A percentile compares a stretch with the other conserved stretches of the same genome.
Conservation (phyloP, 176 grass and related monocot species). For the Zizania latifolia region DNA sequence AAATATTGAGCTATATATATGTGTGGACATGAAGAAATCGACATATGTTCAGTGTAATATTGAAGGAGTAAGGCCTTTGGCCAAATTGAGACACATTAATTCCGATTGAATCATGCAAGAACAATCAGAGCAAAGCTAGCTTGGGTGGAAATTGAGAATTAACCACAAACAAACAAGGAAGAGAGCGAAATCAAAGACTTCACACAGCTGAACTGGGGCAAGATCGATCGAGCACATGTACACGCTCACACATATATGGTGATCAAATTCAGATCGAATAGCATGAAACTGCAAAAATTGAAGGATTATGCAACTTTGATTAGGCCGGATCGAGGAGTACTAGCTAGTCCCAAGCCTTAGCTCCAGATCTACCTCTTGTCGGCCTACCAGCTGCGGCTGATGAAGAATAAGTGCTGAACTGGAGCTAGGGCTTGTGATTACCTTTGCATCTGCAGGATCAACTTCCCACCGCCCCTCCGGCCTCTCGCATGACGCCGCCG, state of each 20-base stretch:
- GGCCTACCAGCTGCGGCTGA: slow-evolving; percentile 20
- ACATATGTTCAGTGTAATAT: background rate
- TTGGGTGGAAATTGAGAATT: slow-evolving; percentile 10
- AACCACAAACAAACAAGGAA: background rate
- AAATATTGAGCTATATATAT: background rate
- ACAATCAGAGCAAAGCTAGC: background rate
- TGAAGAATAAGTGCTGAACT: background rate
- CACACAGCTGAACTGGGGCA: background rate
- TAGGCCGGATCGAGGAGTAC: slow-evolving; percentile 4
- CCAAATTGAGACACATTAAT: background rate
- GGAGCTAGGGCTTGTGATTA: slow-evolving; percentile 37
- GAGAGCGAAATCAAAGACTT: background rate
- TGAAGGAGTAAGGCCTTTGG: slow-evolving; percentile 18
- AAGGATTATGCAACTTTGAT: slow-evolving; percentile 10
- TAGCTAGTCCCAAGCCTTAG: slow-evolving; percentile 45
- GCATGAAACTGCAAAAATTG: slow-evolving; percentile 3
- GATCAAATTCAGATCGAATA: background rate
- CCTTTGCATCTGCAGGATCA: slow-evolving; percentile 34
- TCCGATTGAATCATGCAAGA: slow-evolving; percentile 3
- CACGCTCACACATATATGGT: background rate
- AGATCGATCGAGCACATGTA: background rate
- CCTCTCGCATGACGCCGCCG: slow-evolving; percentile 2
- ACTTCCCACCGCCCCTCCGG: background rate
- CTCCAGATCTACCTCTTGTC: slow-evolving; percentile 46
- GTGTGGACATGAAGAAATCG: background rate